Percentiles rank a stretch among this genome's conserved stretches.
These are phyloP conservation scores for Russula virescens DNA, from an alignment of 768 basidiomycete genomes.

Conservation along the genomic window DNA sequence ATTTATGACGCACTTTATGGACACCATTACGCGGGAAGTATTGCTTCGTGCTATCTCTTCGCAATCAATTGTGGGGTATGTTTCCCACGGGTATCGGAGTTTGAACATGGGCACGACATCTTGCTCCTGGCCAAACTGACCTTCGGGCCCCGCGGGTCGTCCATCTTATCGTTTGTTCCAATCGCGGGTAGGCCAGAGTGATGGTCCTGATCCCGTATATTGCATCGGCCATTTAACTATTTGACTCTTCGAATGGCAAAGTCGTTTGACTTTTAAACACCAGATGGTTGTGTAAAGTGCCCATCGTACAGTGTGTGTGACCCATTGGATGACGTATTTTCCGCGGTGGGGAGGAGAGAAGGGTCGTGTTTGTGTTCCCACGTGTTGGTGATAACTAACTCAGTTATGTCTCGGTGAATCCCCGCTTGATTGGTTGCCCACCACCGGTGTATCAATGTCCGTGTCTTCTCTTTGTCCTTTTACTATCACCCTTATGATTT, in stretches of 20 bases:
- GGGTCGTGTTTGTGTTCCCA: background rate
- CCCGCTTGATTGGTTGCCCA: constrained; percentile 1
- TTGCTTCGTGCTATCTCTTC: too few relatives aligned
- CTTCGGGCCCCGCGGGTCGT: too few relatives aligned
- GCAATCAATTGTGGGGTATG: too few relatives aligned
- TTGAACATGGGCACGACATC: too few relatives aligned
- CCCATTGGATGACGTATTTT: background rate
- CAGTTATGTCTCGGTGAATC: background rate
- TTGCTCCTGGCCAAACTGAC: too few relatives aligned
- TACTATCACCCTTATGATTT: background rate
- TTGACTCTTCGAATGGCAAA: background rate
- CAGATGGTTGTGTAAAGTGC: background rate
- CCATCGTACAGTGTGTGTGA: background rate
- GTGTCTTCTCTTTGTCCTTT: background rate
- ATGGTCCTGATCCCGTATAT: background rate
- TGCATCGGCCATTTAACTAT: background rate
- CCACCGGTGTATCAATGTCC: background rate
- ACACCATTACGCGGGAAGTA: too few relatives aligned
- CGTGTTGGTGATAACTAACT: background rate
- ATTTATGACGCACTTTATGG: too few relatives aligned
- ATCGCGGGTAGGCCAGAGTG: background rate
- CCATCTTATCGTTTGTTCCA: background rate
- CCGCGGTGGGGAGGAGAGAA: background rate
- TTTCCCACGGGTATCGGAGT: background rate
- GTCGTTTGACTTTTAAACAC: background rate